Evolutionary conservation across 2,329 filamentous ascomycete species (phyloP).

Genomic region (Sporothrix protearum): DNA sequence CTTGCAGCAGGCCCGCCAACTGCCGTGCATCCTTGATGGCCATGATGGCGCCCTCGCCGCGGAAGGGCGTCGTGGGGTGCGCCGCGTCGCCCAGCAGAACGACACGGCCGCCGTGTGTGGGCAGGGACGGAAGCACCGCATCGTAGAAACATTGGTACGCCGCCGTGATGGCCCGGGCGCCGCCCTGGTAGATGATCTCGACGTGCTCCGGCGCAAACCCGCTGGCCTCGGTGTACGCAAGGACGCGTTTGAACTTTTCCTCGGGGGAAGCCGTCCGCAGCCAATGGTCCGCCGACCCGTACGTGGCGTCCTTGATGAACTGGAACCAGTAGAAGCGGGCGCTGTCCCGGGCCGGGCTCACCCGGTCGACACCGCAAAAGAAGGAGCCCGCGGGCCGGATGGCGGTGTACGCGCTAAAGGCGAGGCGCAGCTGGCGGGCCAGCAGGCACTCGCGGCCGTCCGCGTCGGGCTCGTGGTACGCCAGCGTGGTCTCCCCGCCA

Average conservation of each 20-base stretch:
- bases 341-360: slow-evolving; percentile 26
- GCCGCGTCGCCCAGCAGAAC: slow-evolving; percentile 46
- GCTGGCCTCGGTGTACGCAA: slow-evolving; percentile 5
- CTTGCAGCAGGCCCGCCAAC: slow-evolving; percentile 31
- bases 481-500: slow-evolving; percentile 32
- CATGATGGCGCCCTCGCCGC: slow-evolving; percentile 48
- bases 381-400: slow-evolving; percentile 23
- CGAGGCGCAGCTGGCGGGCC: slow-evolving; percentile 35
- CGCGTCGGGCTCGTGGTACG: slow-evolving; percentile 26
- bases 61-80: slow-evolving; percentile 46
- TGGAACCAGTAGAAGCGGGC: slow-evolving; percentile 35
- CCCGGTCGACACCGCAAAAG: slow-evolving; percentile 33
- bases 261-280: slow-evolving; percentile 25
- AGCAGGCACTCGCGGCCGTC: slow-evolving; percentile 23
- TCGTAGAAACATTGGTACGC: slow-evolving; percentile 25
- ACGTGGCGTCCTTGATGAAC: slow-evolving; percentile 27
- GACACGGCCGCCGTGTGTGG: slow-evolving; percentile 33
- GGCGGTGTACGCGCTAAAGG: slow-evolving; percentile 34
- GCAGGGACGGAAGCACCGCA: slow-evolving; percentile 37
- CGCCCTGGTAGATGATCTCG: slow-evolving; percentile 33
- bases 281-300: slow-evolving; percentile 37
- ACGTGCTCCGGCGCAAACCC: slow-evolving; percentile 23
- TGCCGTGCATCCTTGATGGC: slow-evolving; percentile 41
- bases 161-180: slow-evolving; percentile 34
- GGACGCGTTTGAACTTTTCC: slow-evolving; percentile 21